These are phyloP conservation scores for Adansonia rubrostipa DNA, from an alignment of 441 rosid genomes.

Conservation along the genomic window DNA sequence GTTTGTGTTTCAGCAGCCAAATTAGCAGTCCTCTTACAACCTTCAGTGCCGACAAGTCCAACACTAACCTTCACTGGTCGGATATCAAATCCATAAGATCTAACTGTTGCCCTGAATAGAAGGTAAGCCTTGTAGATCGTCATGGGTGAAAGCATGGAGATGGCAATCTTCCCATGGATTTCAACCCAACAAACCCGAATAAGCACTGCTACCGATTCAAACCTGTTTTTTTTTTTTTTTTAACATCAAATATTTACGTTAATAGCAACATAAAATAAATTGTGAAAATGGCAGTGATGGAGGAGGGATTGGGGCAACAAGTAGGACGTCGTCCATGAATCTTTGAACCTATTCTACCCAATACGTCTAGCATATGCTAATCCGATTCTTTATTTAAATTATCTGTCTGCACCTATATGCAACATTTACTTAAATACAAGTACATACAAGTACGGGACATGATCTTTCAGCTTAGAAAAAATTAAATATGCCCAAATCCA, in stretches of 20 bases:
- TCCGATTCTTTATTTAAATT: no score
- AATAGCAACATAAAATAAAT: neutral
- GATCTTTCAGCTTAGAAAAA: no score
- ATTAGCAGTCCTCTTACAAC: conserved; percentile 21
- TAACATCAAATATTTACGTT: neutral
- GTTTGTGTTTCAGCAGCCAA: conserved; percentile 25
- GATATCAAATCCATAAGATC: conserved; percentile 41
- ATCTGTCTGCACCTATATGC: no score
- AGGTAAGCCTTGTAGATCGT: conserved; percentile 49
- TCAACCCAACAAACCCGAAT: conserved; percentile 60
- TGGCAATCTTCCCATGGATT: conserved; percentile 50
- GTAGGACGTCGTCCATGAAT: no score
- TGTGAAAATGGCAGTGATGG: neutral
- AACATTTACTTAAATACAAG: no score
- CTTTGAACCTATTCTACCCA: no score
- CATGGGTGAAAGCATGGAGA: conserved; percentile 41
- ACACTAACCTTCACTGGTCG: conserved; percentile 43
- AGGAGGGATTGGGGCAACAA: neutral
- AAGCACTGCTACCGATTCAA: conserved; percentile 61
- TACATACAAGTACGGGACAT: no score
- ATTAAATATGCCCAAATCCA: no score
- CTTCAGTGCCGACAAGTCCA: conserved; percentile 48
- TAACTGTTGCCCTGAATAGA: conserved; percentile 39
- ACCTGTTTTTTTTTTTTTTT: conserved; percentile 38
- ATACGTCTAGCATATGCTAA: no score